A percentile compares a stretch with the other conserved stretches of the same genome.
Evolutionary conservation across 2,329 filamentous ascomycete genomes (phyloP).

Genomic region (Cladophialophora carrionii): DNA sequence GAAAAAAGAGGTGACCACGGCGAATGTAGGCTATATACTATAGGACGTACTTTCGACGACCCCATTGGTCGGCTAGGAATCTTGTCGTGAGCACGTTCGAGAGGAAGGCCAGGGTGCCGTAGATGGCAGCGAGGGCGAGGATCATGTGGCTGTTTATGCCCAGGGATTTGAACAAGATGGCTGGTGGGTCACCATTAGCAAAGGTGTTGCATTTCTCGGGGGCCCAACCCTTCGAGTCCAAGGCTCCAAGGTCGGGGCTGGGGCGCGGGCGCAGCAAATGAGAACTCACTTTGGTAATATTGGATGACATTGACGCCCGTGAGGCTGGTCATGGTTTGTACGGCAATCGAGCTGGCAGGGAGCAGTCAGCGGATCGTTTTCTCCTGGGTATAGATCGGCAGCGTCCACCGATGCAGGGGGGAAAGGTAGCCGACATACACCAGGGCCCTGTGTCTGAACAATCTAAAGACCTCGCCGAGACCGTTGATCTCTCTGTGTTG

Average conservation of each 20-base stretch:
- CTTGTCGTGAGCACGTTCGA: slow-evolving; percentile 64
- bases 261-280: not conserved
- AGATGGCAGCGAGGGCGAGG: slow-evolving; percentile 77
- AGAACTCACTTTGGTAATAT: slow-evolving; percentile 65
- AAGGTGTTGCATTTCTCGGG: not conserved
- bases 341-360: slow-evolving; percentile 57
- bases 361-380: slow-evolving; percentile 44
- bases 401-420: not conserved
- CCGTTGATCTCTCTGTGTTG: slow-evolving; percentile 60
- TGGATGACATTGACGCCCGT: slow-evolving; percentile 94
- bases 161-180: slow-evolving; percentile 70
- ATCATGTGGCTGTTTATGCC: slow-evolving; percentile 54
- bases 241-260: not conserved
- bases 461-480: slow-evolving; percentile 61
- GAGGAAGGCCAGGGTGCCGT: slow-evolving; percentile 89
- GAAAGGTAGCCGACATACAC: slow-evolving; percentile 42
- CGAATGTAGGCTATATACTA: not conserved
- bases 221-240: not conserved
- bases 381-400: not conserved
- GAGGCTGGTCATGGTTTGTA: slow-evolving; percentile 80
- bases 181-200: slow-evolving; percentile 51
- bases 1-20: not conserved
- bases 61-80: slow-evolving; percentile 62
- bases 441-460: slow-evolving; percentile 67
- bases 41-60: slow-evolving; percentile 52